phyloP scores from a whole-genome alignment of 1,284 basidiomycete species.

The Moesziomyces aphidis region DNA sequence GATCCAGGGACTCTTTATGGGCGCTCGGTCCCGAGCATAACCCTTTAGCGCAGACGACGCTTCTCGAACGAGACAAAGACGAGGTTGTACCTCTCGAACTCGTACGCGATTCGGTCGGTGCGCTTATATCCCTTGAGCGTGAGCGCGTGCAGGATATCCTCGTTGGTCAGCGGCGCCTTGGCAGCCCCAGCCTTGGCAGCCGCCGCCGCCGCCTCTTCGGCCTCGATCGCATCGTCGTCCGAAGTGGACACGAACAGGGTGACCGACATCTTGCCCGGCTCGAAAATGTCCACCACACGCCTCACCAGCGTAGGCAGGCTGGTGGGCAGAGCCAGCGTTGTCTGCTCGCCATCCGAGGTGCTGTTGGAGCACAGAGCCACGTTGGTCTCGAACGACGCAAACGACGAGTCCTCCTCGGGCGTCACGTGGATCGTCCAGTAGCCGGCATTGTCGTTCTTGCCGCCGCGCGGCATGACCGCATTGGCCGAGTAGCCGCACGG shows the following conservation, averaged over 20 bases:
- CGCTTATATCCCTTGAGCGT: constrained; percentile 70
- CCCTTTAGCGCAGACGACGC: constrained; percentile 11
- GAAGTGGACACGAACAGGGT: constrained; percentile 85
- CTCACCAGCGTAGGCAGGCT: constrained; percentile 80
- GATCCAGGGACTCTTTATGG: no score
- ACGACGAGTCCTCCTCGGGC: constrained; percentile 95
- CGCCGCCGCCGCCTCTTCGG: constrained; percentile 68
- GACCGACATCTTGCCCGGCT: constrained; percentile 85
- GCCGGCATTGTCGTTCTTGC: constrained; percentile 46
- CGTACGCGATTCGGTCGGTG: constrained; percentile 97
- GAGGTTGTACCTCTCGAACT: constrained; percentile 94
- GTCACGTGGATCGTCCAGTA: constrained; percentile 99
- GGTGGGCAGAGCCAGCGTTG: constrained; percentile 44
- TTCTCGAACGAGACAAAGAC: constrained; percentile 72
- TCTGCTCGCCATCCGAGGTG: constrained; percentile 27
- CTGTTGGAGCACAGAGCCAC: constrained; percentile 76
- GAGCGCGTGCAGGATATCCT: constrained; percentile 62
- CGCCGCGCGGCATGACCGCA: constrained; percentile 73
- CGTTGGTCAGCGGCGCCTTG: constrained; percentile 45
- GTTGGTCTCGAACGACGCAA: constrained; percentile 98
- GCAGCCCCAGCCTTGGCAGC: constrained; percentile 22
- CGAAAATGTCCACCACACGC: constrained; percentile 91
- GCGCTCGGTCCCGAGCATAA: neutral
- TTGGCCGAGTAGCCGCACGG: constrained; percentile 98
- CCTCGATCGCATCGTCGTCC: constrained; percentile 53